Evolutionary conservation across 257 asterid species (phyloP), one percentile per base, ranked within the genome.

Genomic region (Nicotiana benthamiana): DNA sequence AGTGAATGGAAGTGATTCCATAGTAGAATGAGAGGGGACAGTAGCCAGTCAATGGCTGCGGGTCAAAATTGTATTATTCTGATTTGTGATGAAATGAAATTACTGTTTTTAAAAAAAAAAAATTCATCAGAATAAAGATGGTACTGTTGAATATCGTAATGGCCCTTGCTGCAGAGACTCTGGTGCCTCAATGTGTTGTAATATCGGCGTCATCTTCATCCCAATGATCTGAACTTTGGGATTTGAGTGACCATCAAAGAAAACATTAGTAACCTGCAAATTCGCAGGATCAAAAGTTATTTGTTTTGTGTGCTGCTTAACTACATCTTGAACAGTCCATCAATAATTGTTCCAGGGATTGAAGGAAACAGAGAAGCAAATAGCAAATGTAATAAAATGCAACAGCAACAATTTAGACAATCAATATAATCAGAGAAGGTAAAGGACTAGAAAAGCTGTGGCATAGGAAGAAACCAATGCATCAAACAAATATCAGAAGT

Each of bases 161-260:
- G 94, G 90, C 48, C 94, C 97, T 52, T 30, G 80, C 18, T 26
- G 77, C 20, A 88, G 84, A 70, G 85, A 80, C 83, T 89, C 89
- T 9, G 95, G 93, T 75, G 80, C 88, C 20, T 86, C 85, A 9
- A 92, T 84, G 83, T 91, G 86, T 62, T 89, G 82, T 7, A 91
- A 81, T 56, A 92, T 10, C 4, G 89, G 88, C 7, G 83, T 88
- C 92, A 88, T 83, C 90, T 92, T 92, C 88, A 89, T 22, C 80
- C 98, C 99, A 60, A 95, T 80, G 26, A 95, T 67, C 79, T 89
- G 87, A 54, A 95, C 97, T 46, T 81, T 86, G 75, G 86, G 83
- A 79, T 95, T 95, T 30, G 97, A 91, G 84, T 95, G 95, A 20
- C 99, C 99, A 77, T 86, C 90, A n/a, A 92, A 48, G 83, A 95